Conservation (phyloP, 2,329 filamentous ascomycete species). For the Epichloe hybrida region DNA sequence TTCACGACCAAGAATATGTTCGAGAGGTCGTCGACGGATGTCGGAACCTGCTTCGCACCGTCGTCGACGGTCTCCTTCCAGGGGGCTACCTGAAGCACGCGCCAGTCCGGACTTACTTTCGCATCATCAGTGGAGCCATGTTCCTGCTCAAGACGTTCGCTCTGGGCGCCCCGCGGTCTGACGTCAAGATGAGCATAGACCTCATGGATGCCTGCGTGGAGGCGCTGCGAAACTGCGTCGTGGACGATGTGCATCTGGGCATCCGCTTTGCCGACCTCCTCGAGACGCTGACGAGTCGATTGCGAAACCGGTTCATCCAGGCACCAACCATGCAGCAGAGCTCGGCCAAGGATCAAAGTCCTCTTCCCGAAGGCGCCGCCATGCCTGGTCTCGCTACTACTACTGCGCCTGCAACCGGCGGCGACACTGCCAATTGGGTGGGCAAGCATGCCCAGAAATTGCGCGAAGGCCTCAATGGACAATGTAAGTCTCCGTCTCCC, state of each 20-base stretch:
- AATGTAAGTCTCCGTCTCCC: conserved; percentile 16
- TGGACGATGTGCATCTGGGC: conserved; percentile 76
- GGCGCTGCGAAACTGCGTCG: conserved; percentile 62
- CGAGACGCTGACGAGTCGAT: conserved; percentile 61
- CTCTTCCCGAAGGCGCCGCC: conserved; percentile 21
- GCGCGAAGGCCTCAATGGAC: conserved; percentile 25
- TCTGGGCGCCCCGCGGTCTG: conserved; percentile 63
- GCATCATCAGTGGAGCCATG: conserved; percentile 75
- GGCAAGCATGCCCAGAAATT: conserved; percentile 25
- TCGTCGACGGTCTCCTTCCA: conserved; percentile 63
- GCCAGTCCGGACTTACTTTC: conserved; percentile 73
- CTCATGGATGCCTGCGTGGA: conserved; percentile 64
- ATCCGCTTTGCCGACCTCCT: conserved; percentile 72
- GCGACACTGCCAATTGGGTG: conserved; percentile 18
- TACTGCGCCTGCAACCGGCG: conserved; percentile 7
- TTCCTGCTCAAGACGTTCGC: conserved; percentile 77
- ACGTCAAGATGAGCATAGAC: conserved; percentile 61
- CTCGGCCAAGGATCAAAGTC: conserved; percentile 28
- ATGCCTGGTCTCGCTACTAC: not conserved
- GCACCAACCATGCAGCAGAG: conserved; percentile 35
- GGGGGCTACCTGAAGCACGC: conserved; percentile 68
- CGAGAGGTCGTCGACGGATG: conserved; percentile 66
- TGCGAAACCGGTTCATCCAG: conserved; percentile 62
- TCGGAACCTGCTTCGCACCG: conserved; percentile 61
- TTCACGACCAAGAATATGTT: conserved; percentile 58